A percentile compares a stretch with the other conserved stretches of the same genome.
phyloP scores from a whole-genome alignment of 768 basidiomycete species.

The Clavaria fumosa region DNA sequence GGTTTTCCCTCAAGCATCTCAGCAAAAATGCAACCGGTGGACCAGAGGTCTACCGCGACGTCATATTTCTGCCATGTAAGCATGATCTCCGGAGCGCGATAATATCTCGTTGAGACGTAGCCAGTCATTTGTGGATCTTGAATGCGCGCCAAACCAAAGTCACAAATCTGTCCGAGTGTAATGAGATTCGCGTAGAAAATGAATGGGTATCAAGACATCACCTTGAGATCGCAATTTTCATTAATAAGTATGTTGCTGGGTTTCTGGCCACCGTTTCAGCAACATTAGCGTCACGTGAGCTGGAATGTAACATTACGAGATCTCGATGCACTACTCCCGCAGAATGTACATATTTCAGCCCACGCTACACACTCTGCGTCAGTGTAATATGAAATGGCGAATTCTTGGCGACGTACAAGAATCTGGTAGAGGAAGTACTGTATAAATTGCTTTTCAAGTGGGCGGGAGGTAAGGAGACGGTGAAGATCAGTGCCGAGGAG shows the following conservation, averaged over 20 bases:
- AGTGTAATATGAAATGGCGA: no score
- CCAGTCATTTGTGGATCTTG: slow-evolving; percentile 99
- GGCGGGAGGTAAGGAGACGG: slow-evolving; percentile 88
- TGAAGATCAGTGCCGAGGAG: slow-evolving; percentile 96
- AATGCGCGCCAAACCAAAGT: slow-evolving; percentile 95
- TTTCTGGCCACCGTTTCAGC: slow-evolving; percentile 47
- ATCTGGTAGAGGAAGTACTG: slow-evolving; percentile 99
- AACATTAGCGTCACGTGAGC: no score
- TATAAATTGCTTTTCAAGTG: slow-evolving; percentile 98
- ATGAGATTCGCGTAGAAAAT: slow-evolving; percentile 4
- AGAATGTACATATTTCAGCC: slow-evolving; percentile 98
- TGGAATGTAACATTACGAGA: no score
- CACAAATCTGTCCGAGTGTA: slow-evolving; percentile 61
- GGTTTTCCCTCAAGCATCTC: slow-evolving; percentile 99
- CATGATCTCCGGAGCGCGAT: slow-evolving; percentile 99
- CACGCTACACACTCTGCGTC: slow-evolving; percentile 48
- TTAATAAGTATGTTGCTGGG: slow-evolving; percentile 99
- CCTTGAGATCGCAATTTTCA: slow-evolving; percentile 98
- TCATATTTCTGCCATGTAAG: slow-evolving; percentile 99
- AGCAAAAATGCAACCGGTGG: slow-evolving; percentile 97
- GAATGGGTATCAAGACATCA: slow-evolving; percentile 17
- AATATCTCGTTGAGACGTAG: slow-evolving; percentile 97
- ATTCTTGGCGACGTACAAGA: slow-evolving; percentile 32
- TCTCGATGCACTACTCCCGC: slow-evolving; percentile 98
- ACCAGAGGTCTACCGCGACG: slow-evolving; percentile 99